Conservation (phyloP, 352 stramenopile genomes). For the Phytophthora quininea region DNA sequence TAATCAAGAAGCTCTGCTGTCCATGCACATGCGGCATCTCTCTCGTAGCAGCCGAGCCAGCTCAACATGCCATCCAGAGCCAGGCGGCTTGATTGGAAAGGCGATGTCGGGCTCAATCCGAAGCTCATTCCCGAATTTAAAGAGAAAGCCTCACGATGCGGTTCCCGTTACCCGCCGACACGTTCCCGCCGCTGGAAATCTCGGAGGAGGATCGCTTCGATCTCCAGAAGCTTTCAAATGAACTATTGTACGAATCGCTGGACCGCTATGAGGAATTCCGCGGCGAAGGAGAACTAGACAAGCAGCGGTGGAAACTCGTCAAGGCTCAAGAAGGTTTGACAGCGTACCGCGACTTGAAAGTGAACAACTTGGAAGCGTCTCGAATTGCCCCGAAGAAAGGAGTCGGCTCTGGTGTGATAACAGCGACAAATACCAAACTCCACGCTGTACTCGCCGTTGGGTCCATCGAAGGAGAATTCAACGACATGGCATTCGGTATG, state of each 20-base stretch:
- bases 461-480: conserved; percentile 29
- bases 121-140: conserved; percentile 20
- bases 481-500: conserved; percentile 43
- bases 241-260: conserved; percentile 43
- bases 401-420: conserved; percentile 11
- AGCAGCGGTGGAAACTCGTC: conserved; percentile 36
- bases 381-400: conserved; percentile 6
- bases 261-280: conserved; percentile 48
- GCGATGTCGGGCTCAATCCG: neutral
- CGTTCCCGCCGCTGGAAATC: conserved; percentile 42
- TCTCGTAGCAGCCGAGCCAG: too few species aligned
- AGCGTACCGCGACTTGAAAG: conserved; percentile 15
- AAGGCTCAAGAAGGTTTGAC: conserved; percentile 16
- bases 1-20: too few species aligned
- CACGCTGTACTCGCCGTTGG: conserved; percentile 18
- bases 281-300: conserved; percentile 20
- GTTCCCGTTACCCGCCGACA: conserved; percentile 35
- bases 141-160: conserved; percentile 21
- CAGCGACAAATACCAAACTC: conserved; percentile 8
- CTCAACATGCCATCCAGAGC: neutral
- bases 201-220: conserved; percentile 38
- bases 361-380: conserved; percentile 7
- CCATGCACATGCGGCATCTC: too few species aligned
- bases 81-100: neutral
- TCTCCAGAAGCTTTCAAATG: conserved; percentile 29